These are phyloP conservation scores for Pyrrhoderma noxium DNA, from an alignment of 1,284 basidiomycete genomes.

Conservation along the genomic window DNA sequence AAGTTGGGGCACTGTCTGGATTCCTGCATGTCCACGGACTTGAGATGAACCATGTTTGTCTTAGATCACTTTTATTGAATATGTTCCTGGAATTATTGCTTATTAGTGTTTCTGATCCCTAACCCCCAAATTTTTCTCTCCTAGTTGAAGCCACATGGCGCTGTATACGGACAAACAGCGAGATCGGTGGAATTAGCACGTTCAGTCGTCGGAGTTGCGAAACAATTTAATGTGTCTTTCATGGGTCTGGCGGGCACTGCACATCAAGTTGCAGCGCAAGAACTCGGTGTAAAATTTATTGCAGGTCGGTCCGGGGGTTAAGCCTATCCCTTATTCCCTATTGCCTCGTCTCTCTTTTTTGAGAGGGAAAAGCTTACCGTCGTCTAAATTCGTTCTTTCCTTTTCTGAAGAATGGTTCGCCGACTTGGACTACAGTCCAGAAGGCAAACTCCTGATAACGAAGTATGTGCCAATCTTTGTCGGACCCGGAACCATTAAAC, in stretches of 20 bases:
- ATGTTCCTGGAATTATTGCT: not conserved
- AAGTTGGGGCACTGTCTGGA: slow-evolving; percentile 51
- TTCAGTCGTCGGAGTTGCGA: slow-evolving; percentile 42
- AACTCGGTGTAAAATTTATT: slow-evolving; percentile 48
- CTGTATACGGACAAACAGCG: slow-evolving; percentile 48
- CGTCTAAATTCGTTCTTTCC: no score
- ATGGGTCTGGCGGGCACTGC: slow-evolving; percentile 54
- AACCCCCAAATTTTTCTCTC: no score
- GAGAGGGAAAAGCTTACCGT: no score
- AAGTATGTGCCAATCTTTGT: slow-evolving; percentile 31
- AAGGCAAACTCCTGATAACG: slow-evolving; percentile 50
- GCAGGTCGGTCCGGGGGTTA: no score
- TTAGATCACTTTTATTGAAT: not conserved
- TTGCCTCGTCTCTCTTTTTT: no score
- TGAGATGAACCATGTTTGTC: slow-evolving; percentile 40
- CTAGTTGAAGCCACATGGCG: slow-evolving; percentile 45
- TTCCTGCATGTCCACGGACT: slow-evolving; percentile 46
- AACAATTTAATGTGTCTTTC: slow-evolving; percentile 46
- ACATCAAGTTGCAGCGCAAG: slow-evolving; percentile 46
- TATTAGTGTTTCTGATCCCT: no score
- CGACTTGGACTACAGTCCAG: slow-evolving; percentile 47
- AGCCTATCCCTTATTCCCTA: no score
- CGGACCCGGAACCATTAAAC: not conserved
- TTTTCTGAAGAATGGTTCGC: slow-evolving; percentile 50
- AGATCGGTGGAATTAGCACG: slow-evolving; percentile 46